Evolutionary conservation across 106 monocot species (phyloP), one percentile per base, ranked within the genome.

Genomic region (Dioscorea dumetorum): DNA sequence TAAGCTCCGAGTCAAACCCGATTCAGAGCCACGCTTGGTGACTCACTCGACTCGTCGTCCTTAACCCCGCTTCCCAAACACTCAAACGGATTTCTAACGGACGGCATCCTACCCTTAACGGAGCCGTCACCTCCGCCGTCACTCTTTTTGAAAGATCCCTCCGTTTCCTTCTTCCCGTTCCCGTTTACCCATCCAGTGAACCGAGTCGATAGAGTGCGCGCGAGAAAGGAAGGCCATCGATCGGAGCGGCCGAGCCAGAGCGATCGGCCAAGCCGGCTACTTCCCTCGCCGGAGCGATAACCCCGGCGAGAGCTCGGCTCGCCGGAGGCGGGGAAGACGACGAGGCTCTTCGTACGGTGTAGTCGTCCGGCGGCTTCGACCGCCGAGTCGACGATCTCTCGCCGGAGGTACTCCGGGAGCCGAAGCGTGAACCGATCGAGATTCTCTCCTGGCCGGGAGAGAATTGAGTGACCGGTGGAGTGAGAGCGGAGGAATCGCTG

Each of bases 341-440:
- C 18, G 19, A 53, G 31, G 74, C 84, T 85, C 73, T 61, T 79
- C 21, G 79, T n/a, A 17, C 89, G 65, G 62, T 79, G 63, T n/a
- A 89, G 58, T 53, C 50, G 35, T 48, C 66, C 72, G 2, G 77
- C 81, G 7, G 68, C 62, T 14, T 41, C 41, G 3, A 10, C 41
- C 10, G 41, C 41, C 41, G 41, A 41, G 41, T 8, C 10, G 41
- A 84, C 57, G 19, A 89, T 69, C 60, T 89, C 87, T 35, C 56
- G 68, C 50, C 67, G 48, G 5, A 99, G 73, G 48, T 79, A 74
- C 68, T 87, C 87, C 60, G 97, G 97, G 54, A 99, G 63, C 24
- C 86, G 67, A 15, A 99, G 70, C 1, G 92, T 99, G 77, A 80
- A 99, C 54, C 97, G 70, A 11, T 99, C 97, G 15, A 70, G 32